phyloP scores from a whole-genome alignment of 2,329 filamentous ascomycete genomes.

The Alternaria viburni region DNA sequence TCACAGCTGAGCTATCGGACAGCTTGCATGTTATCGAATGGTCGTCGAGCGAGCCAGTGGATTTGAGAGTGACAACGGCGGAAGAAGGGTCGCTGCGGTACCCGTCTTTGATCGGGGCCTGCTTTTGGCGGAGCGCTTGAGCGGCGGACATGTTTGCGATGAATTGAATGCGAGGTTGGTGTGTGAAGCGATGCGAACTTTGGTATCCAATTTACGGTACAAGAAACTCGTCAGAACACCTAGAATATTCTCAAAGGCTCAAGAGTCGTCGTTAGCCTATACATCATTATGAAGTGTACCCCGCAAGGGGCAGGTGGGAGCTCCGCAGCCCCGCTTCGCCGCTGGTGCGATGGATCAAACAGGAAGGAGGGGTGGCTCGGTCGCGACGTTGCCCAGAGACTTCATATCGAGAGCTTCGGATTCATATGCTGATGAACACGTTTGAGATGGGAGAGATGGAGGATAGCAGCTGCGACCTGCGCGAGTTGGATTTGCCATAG shows the following conservation, averaged over 20 bases:
- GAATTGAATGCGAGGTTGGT: background rate
- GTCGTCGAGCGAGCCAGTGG: conserved; percentile 53
- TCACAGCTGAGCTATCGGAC: conserved; percentile 49
- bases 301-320: conserved; percentile 24
- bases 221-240: too few relatives aligned
- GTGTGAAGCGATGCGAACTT: background rate
- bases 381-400: background rate
- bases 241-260: background rate
- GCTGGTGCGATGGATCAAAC: conserved; percentile 20
- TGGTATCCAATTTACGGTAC: too few relatives aligned
- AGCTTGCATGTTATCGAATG: conserved; percentile 57
- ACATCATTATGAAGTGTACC: conserved; percentile 17
- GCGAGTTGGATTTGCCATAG: background rate
- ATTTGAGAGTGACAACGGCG: conserved; percentile 56
- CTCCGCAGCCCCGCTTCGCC: conserved; percentile 28
- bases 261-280: background rate
- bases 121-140: conserved; percentile 53
- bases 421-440: background rate
- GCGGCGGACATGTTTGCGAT: conserved; percentile 33
- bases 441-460: background rate
- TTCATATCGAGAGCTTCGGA: background rate
- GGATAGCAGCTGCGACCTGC: background rate
- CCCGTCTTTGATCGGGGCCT: conserved; percentile 56
- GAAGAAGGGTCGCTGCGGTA: conserved; percentile 54
- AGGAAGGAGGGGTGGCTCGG: conserved; percentile 11